Conservation (phyloP, 140 eudicot species). For the Anethum foeniculum region DNA sequence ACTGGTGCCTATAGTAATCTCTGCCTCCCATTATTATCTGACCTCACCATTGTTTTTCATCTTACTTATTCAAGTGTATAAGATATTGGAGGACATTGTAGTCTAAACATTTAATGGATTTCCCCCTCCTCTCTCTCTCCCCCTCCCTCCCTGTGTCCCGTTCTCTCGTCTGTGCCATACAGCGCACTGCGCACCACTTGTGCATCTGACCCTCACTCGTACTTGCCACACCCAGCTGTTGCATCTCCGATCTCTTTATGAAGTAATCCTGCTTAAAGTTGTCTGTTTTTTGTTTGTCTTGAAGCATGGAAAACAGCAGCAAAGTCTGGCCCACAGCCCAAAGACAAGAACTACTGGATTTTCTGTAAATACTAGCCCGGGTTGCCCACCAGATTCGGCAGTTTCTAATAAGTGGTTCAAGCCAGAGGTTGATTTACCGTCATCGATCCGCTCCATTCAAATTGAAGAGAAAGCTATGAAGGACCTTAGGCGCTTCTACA, state of each 20-base stretch:
- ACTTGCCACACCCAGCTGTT: not conserved
- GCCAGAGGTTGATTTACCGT: conserved; percentile 72
- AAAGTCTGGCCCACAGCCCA: conserved; percentile 64
- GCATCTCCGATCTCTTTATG: not conserved
- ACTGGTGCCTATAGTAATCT: not conserved
- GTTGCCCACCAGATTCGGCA: conserved; percentile 69
- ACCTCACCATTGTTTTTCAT: not conserved
- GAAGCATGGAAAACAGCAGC: conserved; percentile 55
- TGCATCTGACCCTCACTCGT: not conserved
- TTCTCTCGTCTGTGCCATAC: not conserved
- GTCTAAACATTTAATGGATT: not conserved
- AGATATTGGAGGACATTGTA: not conserved
- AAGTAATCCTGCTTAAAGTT: not conserved
- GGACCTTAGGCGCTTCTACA: conserved; percentile 82
- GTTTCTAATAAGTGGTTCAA: conserved; percentile 74
- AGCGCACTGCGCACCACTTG: not conserved
- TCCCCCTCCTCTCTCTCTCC: too few species aligned
- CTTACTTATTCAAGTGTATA: not conserved
- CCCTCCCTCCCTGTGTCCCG: too few species aligned
- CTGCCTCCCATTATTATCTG: not conserved
- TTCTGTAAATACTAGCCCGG: conserved; percentile 53
- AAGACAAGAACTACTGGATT: conserved; percentile 79
- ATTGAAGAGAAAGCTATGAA: conserved; percentile 91
- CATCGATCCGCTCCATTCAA: conserved; percentile 84
- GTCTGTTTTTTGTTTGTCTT: not conserved